phyloP scores from a whole-genome alignment of 257 asterid species.

The Solanum megistacrolobum region DNA sequence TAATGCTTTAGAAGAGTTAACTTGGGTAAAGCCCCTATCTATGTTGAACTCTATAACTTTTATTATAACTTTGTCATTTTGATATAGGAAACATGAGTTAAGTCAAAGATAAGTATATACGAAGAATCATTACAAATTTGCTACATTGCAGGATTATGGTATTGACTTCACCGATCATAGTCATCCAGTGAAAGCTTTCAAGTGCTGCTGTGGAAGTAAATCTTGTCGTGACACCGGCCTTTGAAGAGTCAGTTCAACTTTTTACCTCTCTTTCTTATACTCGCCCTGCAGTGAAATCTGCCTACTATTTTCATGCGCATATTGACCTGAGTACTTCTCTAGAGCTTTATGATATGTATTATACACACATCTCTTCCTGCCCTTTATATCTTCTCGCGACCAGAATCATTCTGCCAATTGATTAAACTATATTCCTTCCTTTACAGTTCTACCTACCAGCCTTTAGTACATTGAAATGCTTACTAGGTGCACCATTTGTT shows the following conservation, averaged over 20 bases:
- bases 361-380: background rate
- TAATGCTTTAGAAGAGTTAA: slow-evolving; percentile 62
- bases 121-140: background rate
- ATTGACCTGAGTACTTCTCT: background rate
- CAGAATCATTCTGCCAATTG: background rate
- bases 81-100: background rate
- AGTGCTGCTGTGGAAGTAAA: slow-evolving; percentile 38
- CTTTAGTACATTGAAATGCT: background rate
- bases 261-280: background rate
- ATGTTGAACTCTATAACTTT: background rate
- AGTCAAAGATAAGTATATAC: background rate
- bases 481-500: background rate
- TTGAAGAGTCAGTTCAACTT: slow-evolving; percentile 11
- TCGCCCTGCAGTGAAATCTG: background rate
- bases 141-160: slow-evolving; percentile 48
- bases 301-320: background rate
- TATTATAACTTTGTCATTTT: background rate
- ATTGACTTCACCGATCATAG: slow-evolving; percentile 27
- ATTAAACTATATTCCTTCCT: background rate
- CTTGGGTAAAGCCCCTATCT: slow-evolving; percentile 39
- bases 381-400: background rate
- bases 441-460: background rate
- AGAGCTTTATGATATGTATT: background rate
- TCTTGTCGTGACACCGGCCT: slow-evolving; percentile 30
- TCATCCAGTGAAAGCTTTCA: slow-evolving; percentile 32